These are phyloP conservation scores for Pleomassaria siparia DNA, from an alignment of 2,329 filamentous ascomycete species.

Conservation along the genomic window DNA sequence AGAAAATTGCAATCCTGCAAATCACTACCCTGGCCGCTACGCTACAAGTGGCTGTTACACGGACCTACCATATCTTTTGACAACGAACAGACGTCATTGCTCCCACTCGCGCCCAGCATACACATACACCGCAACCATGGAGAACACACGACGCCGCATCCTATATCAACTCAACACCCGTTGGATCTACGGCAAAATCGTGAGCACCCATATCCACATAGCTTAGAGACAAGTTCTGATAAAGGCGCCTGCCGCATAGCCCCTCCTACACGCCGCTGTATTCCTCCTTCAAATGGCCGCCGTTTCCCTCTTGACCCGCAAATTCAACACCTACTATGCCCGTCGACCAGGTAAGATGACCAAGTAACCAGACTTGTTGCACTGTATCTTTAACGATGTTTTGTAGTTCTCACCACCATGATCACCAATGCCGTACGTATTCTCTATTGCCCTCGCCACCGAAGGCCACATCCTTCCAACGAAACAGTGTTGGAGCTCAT, in stretches of 20 bases:
- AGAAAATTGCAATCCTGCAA: neutral
- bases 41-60: constrained; percentile 8
- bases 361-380: neutral
- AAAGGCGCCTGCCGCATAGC: constrained; percentile 55
- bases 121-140: constrained; percentile 38
- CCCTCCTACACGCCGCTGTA: constrained; percentile 80
- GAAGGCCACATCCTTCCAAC: neutral
- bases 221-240: constrained; percentile 13
- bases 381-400: constrained; percentile 15
- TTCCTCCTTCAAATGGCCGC: constrained; percentile 88
- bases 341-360: constrained; percentile 71
- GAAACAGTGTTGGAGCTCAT: neutral
- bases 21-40: neutral
- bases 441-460: neutral
- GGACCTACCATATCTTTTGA: constrained; percentile 12
- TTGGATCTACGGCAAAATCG: constrained; percentile 72
- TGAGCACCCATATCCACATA: constrained; percentile 42
- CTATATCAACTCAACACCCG: constrained; percentile 68
- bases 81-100: constrained; percentile 33
- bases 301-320: constrained; percentile 76
- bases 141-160: constrained; percentile 57
- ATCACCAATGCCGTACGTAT: constrained; percentile 84
- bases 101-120: constrained; percentile 12
- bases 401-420: constrained; percentile 91
- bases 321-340: constrained; percentile 94